Base-by-base conservation (phyloP, 2,329 filamentous ascomycete genomes). In the Arthrobotrys sphaeroides region DNA sequence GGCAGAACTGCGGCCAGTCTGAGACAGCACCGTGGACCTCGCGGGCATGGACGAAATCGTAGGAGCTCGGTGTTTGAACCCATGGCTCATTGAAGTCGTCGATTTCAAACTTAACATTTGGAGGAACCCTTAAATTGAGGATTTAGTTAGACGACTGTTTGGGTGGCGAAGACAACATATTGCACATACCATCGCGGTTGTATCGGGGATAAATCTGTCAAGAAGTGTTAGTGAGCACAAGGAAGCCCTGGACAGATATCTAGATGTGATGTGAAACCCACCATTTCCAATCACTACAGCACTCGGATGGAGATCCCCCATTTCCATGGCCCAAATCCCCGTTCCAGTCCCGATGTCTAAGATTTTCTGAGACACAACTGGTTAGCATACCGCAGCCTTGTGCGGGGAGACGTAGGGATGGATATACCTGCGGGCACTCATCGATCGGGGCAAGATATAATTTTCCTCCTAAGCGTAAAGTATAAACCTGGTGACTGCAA, bases 11-110 rank as follows among this genome's bases (percentile, higher is more conserved):
- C 9, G 61, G 45, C 87, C 87, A 89, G 80, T 88, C 85, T 0
- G 82, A 81, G 79, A 89, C 88, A 7, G 87, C 84, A 7, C 87
- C 87, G 16, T 85, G 82, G 84, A 89, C 84, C 75, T 85, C 83
- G 3, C 87, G 85, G 66, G 88, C 81, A 78, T 89, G 87, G 26
- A 89, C 84, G 10, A 89, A 81, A 79, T 89, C 87, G 77, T 87
- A 86, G 10, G 84, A 81, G 78, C 88, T 82, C 4, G 57, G 67
- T 22, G 80, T 69, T 38, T 79, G 78, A 73, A 80, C 80, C 69
- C 79, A 80, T 36, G 81, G 80, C 62, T 80, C 78, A 5, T 80
- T 79, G 45, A 81, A 80, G 49, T 83, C 81, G 43, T 82, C 79
- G 24, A 82, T 75, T 76, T 82, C 81, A 28, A 80, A 80, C 43